Evolutionary conservation across 1,284 basidiomycete genomes (phyloP), one percentile per base, ranked within the genome.

Genomic region (Apiotrichum porosum): DNA sequence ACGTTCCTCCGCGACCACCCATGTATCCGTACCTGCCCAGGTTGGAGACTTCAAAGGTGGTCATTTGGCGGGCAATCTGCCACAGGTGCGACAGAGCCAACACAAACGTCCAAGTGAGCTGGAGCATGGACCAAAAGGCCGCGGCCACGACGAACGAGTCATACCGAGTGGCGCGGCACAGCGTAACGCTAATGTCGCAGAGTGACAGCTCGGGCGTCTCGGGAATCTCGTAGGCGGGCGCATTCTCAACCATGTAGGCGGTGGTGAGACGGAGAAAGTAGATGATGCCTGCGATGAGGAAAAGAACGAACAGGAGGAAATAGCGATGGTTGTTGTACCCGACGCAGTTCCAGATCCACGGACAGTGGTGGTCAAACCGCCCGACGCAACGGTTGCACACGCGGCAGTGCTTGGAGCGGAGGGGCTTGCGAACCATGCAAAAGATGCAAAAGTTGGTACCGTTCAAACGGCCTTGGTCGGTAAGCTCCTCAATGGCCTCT

Each of bases 301-400:
- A 83, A 0, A 79, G 75, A 23, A 99, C 85, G 63, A 98, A 97
- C 9, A 92, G 69, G 26, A 97, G 76, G 75, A 99, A 98, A 65
- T 94, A 87, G 13, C 93, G 85, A 63, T 98, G 94, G 65, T 98
- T 98, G 57, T 88, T 85, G 42, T 83, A 79, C n/a, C 95, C 95
- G 47, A 98, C 88, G 69, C 94, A 97, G 73, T 97, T 97, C 87
- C 91, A 95, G n/a, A 97, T 84, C 94, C 94, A 99, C 9, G 95
- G 95, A 64, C 94, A 97, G 66, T 97, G 93, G 63, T 97, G 92
- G 66, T 97, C 92, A 64, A 85, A 88, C 41, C 88, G 79, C 8
- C 86, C 88, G 15, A 93, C 80, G 65, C 95, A 98, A 49, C 84
- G 83, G 59, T 93, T 85, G 66, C 93, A 97, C 28, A 88, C 78